Conservation (phyloP, 2,329 filamentous ascomycete genomes). For the Orbilia javanica region DNA sequence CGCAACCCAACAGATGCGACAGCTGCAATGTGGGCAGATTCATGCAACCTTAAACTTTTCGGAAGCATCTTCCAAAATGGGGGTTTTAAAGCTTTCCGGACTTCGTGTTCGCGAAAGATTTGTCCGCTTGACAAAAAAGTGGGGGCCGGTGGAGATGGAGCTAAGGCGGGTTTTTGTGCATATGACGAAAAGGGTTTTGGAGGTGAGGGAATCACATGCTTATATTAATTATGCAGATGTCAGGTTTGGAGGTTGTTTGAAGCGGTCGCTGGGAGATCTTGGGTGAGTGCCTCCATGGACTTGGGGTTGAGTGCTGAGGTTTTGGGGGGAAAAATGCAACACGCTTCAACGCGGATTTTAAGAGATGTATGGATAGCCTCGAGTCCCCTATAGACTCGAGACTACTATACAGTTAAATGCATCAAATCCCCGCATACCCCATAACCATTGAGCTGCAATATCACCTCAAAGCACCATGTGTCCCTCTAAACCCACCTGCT, state of each 20-base stretch:
- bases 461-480: no score
- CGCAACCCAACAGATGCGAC: constrained; percentile 10
- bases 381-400: no score
- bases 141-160: not conserved
- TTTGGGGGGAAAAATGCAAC: not conserved
- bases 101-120: constrained; percentile 1
- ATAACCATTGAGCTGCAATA: no score
- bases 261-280: not conserved
- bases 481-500: no score
- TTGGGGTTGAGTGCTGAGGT: no score
- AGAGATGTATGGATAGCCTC: not conserved
- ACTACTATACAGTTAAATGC: not conserved
- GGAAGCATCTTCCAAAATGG: not conserved
- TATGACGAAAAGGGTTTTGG: not conserved
- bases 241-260: not conserved
- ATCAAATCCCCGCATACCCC: not conserved
- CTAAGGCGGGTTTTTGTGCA: not conserved
- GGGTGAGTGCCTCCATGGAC: no score
- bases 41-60: constrained; percentile 11
- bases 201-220: constrained; percentile 1
- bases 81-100: no score
- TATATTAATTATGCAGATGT: no score
- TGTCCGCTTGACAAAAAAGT: not conserved
- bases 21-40: not conserved
- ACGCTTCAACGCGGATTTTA: not conserved